Base-by-base conservation (phyloP, 345 rosid species). In the Eutrema japonicum region DNA sequence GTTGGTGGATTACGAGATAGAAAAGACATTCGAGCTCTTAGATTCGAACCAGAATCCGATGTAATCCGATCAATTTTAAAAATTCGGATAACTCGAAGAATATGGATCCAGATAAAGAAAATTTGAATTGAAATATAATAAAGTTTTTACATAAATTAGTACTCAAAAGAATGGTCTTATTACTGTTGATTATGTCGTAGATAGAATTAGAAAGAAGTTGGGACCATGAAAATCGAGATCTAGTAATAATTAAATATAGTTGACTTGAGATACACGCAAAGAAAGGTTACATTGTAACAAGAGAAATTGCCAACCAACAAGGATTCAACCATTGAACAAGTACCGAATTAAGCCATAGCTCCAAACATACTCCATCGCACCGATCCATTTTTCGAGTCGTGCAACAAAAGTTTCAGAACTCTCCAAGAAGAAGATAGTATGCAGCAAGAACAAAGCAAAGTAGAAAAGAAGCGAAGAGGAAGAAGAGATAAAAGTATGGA, bases 351-450 rank as follows among this genome's bases (percentile, higher is more conserved):
- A 56, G 26, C 62, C 2, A 33, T 30, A 53, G 58, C 58, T 12
- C 16, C 16, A 53, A 22, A 53, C 16, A 11, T 11, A 3, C 45
- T 41, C 43, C 45, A 41, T 48, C 2, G 13, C 14, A 63, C 13
- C 40, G 13, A 43, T 45, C 48, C 38, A 13, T 62, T 71, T 51
- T 35, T 40, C 10, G 43, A 32, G 2, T 46, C 48, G 36, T 64
- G 33, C 16, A 7, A 26, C 6, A 12, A 14, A 18, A 43, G 18
- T 22, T 33, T 73, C 49, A 74, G 53, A 48, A 74, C 47, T 74
- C 66, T 36, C 78, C 78, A 57, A 66, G 52, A 66, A 72, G 32
- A 65, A 60, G 62, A 72, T 38, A 56, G 43, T 56, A 74, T 38
- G 46, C 58, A 66, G 59, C 36, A 48, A 55, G 43, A 57, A 55